Percentiles rank a stretch among this genome's conserved stretches.
Evolutionary conservation across 768 basidiomycete species (phyloP).

Genomic region (Suillus cothurnatus): DNA sequence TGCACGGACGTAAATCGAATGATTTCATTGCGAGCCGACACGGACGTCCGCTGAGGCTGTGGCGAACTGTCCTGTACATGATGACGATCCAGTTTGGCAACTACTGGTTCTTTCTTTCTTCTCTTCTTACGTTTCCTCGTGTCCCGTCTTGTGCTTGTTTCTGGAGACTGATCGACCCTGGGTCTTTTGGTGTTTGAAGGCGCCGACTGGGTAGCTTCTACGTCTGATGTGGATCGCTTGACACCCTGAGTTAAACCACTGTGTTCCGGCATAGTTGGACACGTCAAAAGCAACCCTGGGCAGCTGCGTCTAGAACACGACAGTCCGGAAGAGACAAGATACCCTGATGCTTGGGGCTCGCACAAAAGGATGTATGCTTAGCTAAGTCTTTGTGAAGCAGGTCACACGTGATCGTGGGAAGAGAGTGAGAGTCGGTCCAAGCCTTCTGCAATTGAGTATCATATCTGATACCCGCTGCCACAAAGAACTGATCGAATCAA

Average conservation of each 20-base stretch:
- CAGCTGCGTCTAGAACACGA: not conserved
- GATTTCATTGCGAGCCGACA: slow-evolving; percentile 27
- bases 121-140: slow-evolving; percentile 30
- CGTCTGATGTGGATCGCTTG: slow-evolving; percentile 29
- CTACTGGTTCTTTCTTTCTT: slow-evolving; percentile 32
- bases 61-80: slow-evolving; percentile 12
- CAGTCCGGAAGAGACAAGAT: not conserved
- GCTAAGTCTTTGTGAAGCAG: not conserved
- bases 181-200: slow-evolving; percentile 26
- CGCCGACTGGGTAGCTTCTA: slow-evolving; percentile 13
- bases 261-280: slow-evolving; percentile 19
- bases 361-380: not conserved
- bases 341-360: not conserved
- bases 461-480: too few species aligned
- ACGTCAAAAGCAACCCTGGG: slow-evolving; percentile 20
- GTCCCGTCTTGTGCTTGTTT: slow-evolving; percentile 20
- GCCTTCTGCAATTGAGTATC: too few species aligned
- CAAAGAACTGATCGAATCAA: too few species aligned
- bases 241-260: slow-evolving; percentile 6
- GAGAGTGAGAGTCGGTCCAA: too few species aligned
- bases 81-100: slow-evolving; percentile 21
- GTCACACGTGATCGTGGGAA: too few species aligned
- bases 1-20: slow-evolving; percentile 26
- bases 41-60: slow-evolving; percentile 16
- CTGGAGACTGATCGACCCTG: slow-evolving; percentile 21